Evolutionary conservation across 1,139 yeast genomes (phyloP).

Genomic region (Hanseniaspora uvarum): DNA sequence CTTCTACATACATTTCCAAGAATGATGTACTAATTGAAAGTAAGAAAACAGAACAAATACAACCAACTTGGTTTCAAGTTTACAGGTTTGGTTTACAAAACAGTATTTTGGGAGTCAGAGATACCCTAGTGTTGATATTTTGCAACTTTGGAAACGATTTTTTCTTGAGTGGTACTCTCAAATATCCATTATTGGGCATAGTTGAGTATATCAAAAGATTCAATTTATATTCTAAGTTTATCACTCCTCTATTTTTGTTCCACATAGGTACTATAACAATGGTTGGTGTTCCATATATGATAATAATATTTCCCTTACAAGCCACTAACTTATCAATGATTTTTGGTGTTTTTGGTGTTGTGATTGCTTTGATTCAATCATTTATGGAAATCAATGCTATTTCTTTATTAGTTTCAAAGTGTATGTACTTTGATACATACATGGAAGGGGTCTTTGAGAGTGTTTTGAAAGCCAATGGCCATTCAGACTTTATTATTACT

Average conservation of each 20-base stretch:
- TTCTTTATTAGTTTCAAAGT: constrained; percentile 23
- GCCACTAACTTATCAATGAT: constrained; percentile 23
- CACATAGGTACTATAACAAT: constrained; percentile 21
- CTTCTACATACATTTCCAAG: background rate
- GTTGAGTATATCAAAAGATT: constrained; percentile 23
- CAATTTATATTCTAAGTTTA: constrained; percentile 25
- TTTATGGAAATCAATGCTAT: constrained; percentile 25
- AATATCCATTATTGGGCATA: constrained; percentile 29
- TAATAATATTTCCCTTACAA: constrained; percentile 24
- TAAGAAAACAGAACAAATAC: background rate
- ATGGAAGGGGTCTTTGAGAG: constrained; percentile 26
- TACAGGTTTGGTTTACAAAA: background rate
- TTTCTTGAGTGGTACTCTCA: constrained; percentile 23
- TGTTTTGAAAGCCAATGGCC: constrained; percentile 23
- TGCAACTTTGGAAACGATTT: constrained; percentile 21
- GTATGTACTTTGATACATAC: constrained; percentile 23
- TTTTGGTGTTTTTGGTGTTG: constrained; percentile 27
- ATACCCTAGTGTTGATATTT: background rate
- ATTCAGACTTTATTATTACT: constrained; percentile 20
- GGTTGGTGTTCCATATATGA: constrained; percentile 24
- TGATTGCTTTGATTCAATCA: constrained; percentile 27
- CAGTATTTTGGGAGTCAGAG: background rate
- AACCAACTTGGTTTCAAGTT: constrained; percentile 1
- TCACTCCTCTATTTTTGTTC: constrained; percentile 23
- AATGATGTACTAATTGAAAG: background rate